Evolutionary conservation across 768 basidiomycete species (phyloP), one percentile per base, ranked within the genome.

Genomic region (Paxillus rubicundulus): DNA sequence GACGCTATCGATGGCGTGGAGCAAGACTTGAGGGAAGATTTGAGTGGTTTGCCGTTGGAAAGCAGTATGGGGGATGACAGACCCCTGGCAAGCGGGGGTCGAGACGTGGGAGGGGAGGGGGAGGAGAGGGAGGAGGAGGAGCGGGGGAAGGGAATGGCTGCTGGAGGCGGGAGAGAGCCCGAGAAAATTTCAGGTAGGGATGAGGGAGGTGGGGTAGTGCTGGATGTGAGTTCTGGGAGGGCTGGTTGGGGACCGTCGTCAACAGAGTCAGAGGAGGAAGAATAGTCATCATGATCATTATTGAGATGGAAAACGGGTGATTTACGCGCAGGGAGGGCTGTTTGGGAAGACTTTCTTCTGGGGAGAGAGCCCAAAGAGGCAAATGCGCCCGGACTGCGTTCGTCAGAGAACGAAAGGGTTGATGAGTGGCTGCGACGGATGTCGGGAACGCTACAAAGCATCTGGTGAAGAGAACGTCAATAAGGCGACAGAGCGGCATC

Each of bases 41-140:
- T 92, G 70, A 97, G 85, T 4, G 92, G 88, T 64, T 91, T 91
- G 40, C 93, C 92, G 52, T 86, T 92, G 17, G 81, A 73, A 32
- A 85, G 78, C 20, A 84, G 66, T 48, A 85, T 74, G 13, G 64
- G 76, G 59, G 55, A 70, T 45, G 51, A 77, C 59, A 55, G 72
- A 28, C 48, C 77, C 68, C 57, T 77, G 61, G 50, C 68, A 12
- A 59, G 56, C 14, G 16, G 55, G 9, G 60, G 62, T 32, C 9
- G 49, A 21, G 52, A 37, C 14, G 43, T 30, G 9, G 7, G 21
- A 56, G 50, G 24, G 10, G 36, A 45, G 1, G 49, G 20, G 1
- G 16, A 59, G 40, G 46, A 59, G 9, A 42, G 61, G 38, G 60
- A 58, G 33, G 65, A 59, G 40, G 43, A 55, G 45, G 53, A 61